Conservation (phyloP, 768 basidiomycete species). For the Butyriboletus loyo region DNA sequence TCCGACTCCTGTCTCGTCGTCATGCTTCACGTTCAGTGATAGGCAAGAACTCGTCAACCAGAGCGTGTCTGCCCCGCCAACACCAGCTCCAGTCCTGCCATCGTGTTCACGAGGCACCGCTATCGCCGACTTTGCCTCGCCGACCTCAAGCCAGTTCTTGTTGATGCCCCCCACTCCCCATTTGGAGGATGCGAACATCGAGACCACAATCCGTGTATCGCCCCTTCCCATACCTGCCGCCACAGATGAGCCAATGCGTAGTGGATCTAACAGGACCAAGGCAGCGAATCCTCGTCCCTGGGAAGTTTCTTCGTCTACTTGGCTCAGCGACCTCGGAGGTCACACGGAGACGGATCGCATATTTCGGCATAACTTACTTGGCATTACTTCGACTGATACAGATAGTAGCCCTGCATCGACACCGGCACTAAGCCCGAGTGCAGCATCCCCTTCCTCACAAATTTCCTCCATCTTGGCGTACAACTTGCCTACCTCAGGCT, state of each 20-base stretch:
- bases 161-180: constrained; percentile 26
- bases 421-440: constrained; percentile 23
- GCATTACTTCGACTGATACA: constrained; percentile 10
- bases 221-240: constrained; percentile 8
- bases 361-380: constrained; percentile 25
- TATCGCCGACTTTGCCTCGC: constrained; percentile 21
- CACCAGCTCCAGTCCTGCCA: constrained; percentile 2
- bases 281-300: constrained; percentile 19
- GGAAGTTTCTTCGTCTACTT: constrained; percentile 23
- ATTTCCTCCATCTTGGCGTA: constrained; percentile 13
- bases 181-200: constrained; percentile 6
- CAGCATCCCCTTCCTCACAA: constrained; percentile 18
- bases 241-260: neutral
- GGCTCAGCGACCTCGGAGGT: constrained; percentile 33
- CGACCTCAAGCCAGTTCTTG: constrained; percentile 27
- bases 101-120: constrained; percentile 5
- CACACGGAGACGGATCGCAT: constrained; percentile 31
- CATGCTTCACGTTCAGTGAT: constrained; percentile 25
- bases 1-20: constrained; percentile 24
- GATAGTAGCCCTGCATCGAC: constrained; percentile 25
- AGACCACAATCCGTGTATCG: constrained; percentile 10
- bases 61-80: constrained; percentile 5
- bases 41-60: constrained; percentile 11
- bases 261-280: constrained; percentile 8
- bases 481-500: constrained; percentile 5